Base-by-base conservation (phyloP, 805 yeast species). In the Schizosaccharomyces osmophilus region DNA sequence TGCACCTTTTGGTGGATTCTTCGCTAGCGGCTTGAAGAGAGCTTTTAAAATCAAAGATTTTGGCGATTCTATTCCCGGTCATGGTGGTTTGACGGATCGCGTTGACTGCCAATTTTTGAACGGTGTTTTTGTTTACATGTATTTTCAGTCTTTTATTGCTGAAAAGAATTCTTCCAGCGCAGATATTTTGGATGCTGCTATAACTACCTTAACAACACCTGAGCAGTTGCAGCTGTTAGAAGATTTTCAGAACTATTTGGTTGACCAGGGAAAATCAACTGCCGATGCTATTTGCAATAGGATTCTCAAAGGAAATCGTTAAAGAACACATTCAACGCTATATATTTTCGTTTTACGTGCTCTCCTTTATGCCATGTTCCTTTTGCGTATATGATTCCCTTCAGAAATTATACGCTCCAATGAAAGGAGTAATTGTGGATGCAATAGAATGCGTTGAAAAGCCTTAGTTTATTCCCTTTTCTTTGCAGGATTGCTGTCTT, bases 1-100 rank as follows among this genome's bases (percentile, higher is more conserved):
- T 71, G 98, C 98, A 3, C 98, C 98, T 63, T 93, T 93, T 70
- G 98, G 98, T 62, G 98, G 98, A 1, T 93, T 93, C 72, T 93
- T 93, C 68, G 97, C 97, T 5, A 84, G 94, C 61, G 98, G 97
- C n/a, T 77, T 93, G 67, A 93, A 93, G 75, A 82, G 98, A 73
- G 87, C 97, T 15, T 89, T 93, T 74, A 86, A 90, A 69, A 88
- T 89, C 62, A 93, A 93, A 73, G 98, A 93, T 73, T 93, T 93
- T 69, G 98, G 97, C 66, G 95, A 90, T 69, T 90, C 97, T 9
- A 93, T 93, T 66, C 98, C 98, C 17, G 98, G 98, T 41, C 98
- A 93, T 70, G 98, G 98, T 65, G 98, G 98, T 66, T 83, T 93
- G 66, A 89, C 97, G 31, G 98, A 93, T 71, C 80, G 98, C 74